Evolutionary conservation across 176 grass and related monocot species (phyloP), one percentile per base, ranked within the genome.

Genomic region (Oryza nivara): DNA sequence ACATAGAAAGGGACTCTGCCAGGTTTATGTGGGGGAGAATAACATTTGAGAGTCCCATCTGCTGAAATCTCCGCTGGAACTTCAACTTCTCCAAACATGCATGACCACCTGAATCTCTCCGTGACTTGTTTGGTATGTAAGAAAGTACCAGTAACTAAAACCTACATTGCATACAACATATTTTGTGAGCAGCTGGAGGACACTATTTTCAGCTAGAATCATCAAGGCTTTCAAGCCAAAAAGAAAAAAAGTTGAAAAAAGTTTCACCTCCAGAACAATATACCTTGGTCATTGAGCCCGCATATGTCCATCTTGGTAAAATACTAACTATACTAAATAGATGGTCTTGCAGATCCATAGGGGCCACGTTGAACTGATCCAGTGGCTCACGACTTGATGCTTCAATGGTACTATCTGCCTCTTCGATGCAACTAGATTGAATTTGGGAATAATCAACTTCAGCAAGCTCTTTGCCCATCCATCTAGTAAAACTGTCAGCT

Each of bases 1-100:
- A 97, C 70, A 69, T 92, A 97, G 72, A 97, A 97, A 75, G 95
- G 90, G 65, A 97, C 92, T 84, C 92, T 80, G 16, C 92, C 95
- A 28, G 92, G 86, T 75, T 66, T 81, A 68, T 94, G 92, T 25
- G 77, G 19, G 40, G 94, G 91, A 3, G 82, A 77, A 75, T 90
- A 88, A 83, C 91, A 97, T 48, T 73, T 67, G 80, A 97, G 81
- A 64, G 79, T 85, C 43, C 82, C 88, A 74, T 88, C 70, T 35
- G 82, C 72, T 88, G 87, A 92, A 68, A 97, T 65, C 54, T 97
- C 87, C 52, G 86, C 92, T 71, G 92, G 44, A 78, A 94, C 82
- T 92, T 97, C 90, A 81, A 90, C 77, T 89, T 94, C 95, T 78
- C 95, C 95, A 89, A 97, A 94, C 95, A 97, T 97, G 85, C 95